Conservation (phyloP, 176 grass and related monocot genomes). For the Themeda triandra region DNA sequence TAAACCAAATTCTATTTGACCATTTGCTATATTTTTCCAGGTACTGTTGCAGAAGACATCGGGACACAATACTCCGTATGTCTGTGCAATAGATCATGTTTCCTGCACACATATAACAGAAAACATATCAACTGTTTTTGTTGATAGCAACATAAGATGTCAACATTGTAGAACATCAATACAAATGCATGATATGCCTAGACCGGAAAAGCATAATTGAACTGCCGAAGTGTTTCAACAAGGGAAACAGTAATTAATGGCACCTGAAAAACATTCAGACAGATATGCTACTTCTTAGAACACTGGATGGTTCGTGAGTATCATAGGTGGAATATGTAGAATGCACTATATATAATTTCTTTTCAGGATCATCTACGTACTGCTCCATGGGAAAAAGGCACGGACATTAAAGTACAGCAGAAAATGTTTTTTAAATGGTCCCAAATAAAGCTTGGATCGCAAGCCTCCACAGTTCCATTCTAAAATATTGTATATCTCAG, state of each 20-base stretch:
- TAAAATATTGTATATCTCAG: neutral
- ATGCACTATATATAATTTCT: neutral
- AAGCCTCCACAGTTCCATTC: neutral
- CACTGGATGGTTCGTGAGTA: neutral
- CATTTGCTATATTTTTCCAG: neutral
- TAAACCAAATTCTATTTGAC: neutral
- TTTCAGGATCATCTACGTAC: neutral
- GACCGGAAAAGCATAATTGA: neutral
- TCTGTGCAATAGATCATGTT: slow-evolving; percentile 24
- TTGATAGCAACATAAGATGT: neutral
- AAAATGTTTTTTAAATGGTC: neutral
- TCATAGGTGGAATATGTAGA: neutral
- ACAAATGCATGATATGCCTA: neutral
- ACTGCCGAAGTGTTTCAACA: neutral
- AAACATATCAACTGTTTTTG: neutral
- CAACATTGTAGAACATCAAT: neutral
- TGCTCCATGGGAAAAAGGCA: neutral
- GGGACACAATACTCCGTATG: neutral
- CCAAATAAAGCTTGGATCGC: neutral
- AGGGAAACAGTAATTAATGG: neutral
- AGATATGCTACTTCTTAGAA: slow-evolving; percentile 11
- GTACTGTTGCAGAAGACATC: neutral
- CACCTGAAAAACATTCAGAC: slow-evolving; percentile 4
- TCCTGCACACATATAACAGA: slow-evolving; percentile 50
- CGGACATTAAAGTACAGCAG: neutral